phyloP scores from a whole-genome alignment of 2,329 filamentous ascomycete genomes.

The Cercospora sp. region DNA sequence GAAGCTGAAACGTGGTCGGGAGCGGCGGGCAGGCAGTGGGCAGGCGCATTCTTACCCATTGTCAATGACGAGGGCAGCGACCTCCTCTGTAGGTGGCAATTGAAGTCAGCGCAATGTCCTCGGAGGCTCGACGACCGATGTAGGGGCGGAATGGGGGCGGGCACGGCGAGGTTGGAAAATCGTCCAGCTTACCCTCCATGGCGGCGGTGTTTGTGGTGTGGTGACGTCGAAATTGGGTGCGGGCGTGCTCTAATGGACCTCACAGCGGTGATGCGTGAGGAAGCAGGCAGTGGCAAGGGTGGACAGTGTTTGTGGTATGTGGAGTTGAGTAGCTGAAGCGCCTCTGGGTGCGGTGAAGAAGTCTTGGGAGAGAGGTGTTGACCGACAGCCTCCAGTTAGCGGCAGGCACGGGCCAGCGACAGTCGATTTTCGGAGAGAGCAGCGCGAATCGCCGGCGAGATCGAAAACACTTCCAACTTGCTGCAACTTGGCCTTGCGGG shows the following conservation, averaged over 20 bases:
- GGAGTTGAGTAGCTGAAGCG: constrained; percentile 5
- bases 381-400: neutral
- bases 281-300: constrained; percentile 2
- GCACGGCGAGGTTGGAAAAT: constrained; percentile 25
- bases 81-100: constrained; percentile 73
- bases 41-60: constrained; percentile 83
- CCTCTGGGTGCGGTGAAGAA: constrained; percentile 11
- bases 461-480: neutral
- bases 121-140: constrained; percentile 10
- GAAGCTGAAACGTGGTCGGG: constrained; percentile 37
- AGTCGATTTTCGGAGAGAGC: constrained; percentile 7
- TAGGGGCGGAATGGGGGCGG: constrained; percentile 18
- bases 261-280: constrained; percentile 6
- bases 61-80: constrained; percentile 99
- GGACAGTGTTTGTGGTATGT: neutral
- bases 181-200: constrained; percentile 37
- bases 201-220: constrained; percentile 28
- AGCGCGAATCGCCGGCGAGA: constrained; percentile 12
- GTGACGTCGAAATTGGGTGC: constrained; percentile 10
- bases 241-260: constrained; percentile 8
- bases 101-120: constrained; percentile 29
- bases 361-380: constrained; percentile 13
- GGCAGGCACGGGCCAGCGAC: neutral
- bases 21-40: constrained; percentile 36
- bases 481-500: neutral